Evolutionary conservation across 2,329 filamentous ascomycete species (phyloP).

Genomic region (Zymoseptoria crescenta): DNA sequence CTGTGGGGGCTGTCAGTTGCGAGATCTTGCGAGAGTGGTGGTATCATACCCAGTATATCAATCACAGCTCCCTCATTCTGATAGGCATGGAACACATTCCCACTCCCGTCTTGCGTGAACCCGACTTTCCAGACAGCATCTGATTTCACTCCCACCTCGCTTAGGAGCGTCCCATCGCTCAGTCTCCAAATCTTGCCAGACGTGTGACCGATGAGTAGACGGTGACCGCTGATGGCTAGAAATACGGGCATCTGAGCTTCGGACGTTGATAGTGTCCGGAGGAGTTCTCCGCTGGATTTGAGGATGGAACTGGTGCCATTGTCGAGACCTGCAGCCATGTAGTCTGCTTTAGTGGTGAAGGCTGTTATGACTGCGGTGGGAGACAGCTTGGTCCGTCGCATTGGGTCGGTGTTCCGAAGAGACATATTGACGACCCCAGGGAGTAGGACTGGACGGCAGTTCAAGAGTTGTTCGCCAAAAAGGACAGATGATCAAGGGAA

Average conservation of each 20-base stretch:
- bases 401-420: neutral
- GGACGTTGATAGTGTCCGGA: neutral
- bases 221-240: neutral
- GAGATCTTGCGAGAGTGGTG: neutral
- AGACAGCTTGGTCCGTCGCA: neutral
- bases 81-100: neutral
- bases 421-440: neutral
- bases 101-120: neutral
- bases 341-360: neutral
- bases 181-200: neutral
- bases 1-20: neutral
- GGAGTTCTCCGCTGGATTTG: neutral
- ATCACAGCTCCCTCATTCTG: neutral
- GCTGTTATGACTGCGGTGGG: neutral
- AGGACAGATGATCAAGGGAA: no score
- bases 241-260: neutral
- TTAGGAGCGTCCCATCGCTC: neutral
- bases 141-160: neutral
- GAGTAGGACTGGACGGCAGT: no score
- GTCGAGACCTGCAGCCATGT: neutral
- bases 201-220: neutral
- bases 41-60: neutral
- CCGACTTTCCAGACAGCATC: neutral
- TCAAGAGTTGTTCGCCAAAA: no score
- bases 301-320: neutral